These are phyloP conservation scores for Malassezia japonica DNA, from an alignment of 1,284 basidiomycete species.

Conservation along the genomic window DNA sequence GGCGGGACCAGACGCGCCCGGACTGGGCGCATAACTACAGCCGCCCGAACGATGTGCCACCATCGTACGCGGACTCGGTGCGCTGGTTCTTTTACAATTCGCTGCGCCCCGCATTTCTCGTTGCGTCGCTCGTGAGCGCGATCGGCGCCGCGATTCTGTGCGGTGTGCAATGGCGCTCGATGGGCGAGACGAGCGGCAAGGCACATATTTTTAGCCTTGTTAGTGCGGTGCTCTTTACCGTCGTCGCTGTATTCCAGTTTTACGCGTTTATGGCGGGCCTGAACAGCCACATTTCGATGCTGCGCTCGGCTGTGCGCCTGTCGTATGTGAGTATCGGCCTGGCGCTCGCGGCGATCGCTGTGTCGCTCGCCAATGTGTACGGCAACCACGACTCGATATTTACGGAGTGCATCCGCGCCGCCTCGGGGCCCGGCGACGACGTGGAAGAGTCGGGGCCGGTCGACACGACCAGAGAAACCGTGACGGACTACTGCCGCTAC, in stretches of 20 bases:
- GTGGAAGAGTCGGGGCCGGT: neutral
- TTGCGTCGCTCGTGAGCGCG: neutral
- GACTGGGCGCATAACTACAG: conserved; percentile 7
- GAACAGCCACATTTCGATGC: neutral
- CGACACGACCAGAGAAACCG: too few species aligned
- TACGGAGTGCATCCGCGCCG: neutral
- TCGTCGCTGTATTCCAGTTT: neutral
- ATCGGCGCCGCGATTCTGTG: conserved; percentile 1
- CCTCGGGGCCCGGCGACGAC: neutral
- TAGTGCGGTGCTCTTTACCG: conserved; percentile 1
- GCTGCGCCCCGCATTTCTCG: conserved; percentile 5
- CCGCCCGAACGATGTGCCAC: neutral
- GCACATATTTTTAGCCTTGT: neutral
- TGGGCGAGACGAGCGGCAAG: neutral
- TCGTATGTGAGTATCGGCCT: neutral
- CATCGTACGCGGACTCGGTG: conserved; percentile 8
- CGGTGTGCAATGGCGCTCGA: conserved; percentile 1
- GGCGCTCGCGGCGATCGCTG: neutral
- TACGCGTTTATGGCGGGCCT: neutral
- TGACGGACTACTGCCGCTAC: conserved; percentile 2
- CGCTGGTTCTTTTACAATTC: conserved; percentile 6
- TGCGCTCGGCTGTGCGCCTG: neutral
- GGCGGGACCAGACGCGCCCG: neutral
- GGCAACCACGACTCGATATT: neutral
- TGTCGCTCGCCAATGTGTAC: conserved; percentile 2